phyloP scores from a whole-genome alignment of 148 eudicot species.

The Suaeda aralocaspica region DNA sequence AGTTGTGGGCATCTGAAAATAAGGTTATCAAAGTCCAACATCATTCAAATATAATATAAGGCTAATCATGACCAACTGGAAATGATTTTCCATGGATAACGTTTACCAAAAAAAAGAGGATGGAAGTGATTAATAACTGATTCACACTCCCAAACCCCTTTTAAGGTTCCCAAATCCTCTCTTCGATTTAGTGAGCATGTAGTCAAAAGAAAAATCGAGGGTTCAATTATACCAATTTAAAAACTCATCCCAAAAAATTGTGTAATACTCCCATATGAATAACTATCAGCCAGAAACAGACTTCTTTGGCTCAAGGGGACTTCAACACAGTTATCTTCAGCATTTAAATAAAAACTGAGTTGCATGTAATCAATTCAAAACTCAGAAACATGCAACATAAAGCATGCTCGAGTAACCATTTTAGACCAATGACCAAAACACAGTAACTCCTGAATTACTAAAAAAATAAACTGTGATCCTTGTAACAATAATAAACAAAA shows the following conservation, averaged over 20 bases:
- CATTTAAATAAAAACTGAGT: not conserved
- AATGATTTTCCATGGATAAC: not conserved
- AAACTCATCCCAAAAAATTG: not conserved
- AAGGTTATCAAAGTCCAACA: conserved; percentile 6
- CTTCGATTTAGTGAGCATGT: not conserved
- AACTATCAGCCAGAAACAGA: not conserved
- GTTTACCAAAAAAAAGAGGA: too few species aligned
- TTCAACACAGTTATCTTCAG: not conserved
- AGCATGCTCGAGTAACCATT: too few species aligned
- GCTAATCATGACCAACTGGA: not conserved
- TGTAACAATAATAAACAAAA: too few species aligned
- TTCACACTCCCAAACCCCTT: not conserved
- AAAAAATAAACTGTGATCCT: too few species aligned
- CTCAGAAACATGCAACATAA: too few species aligned
- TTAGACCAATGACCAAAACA: too few species aligned
- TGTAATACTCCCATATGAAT: not conserved
- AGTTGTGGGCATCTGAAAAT: conserved; percentile 75
- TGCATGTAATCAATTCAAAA: too few species aligned
- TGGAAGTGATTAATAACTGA: not conserved
- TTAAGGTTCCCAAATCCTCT: not conserved
- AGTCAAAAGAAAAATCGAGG: not conserved
- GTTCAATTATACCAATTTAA: too few species aligned
- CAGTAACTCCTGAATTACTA: too few species aligned
- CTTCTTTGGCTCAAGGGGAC: not conserved
- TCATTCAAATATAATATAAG: not conserved